Evolutionary conservation across 805 yeast species (phyloP), one percentile per base, ranked within the genome.

Genomic region (Suhomyces prunicola): DNA sequence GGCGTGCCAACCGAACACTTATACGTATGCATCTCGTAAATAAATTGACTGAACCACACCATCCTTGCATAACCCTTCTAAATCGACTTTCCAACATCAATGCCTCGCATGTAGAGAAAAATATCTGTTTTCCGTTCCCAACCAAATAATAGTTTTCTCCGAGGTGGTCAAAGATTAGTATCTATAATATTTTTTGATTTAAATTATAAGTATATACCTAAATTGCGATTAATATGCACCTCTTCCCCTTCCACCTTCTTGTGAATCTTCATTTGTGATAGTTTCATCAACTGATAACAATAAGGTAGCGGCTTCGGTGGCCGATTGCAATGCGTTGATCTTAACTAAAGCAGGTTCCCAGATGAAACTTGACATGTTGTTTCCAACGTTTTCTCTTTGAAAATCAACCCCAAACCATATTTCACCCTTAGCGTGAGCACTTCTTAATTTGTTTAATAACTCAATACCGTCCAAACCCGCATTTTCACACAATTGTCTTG

Each of bases 401-500:
- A 94, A 94, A 73, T 94, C 97, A 55, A 94, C 84, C 60, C 99
- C 99, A 57, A 78, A 86, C 94, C 97, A 90, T 45, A 73, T 79
- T 64, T 93, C 96, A 57, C 96, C 97, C 68, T 88, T 88, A 50
- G 96, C 94, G 65, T 94, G 99, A 17, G 90, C 87, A 81, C 94
- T 88, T 73, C 99, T 85, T 65, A 94, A 78, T 65, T 87, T 83
- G 71, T 94, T 94, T 62, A 94, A 82, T 55, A 94, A 75, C 68
- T 94, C 98, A n/a, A 96, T 90, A 19, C 96, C 96, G 68, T 94
- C 99, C 60, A 94, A 86, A 5, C 99, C 99, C n/a, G 97, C 99
- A 70, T 94, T 94, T 68, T 94, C 99, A 77, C 98, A 93, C 58
- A 94, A 79, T 69, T 94, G 98, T 69, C 98, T 86, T 60, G 99